Evolutionary conservation across 2,329 filamentous ascomycete species (phyloP), one percentile per base, ranked within the genome.

Genomic region (Scorias spongiosa): DNA sequence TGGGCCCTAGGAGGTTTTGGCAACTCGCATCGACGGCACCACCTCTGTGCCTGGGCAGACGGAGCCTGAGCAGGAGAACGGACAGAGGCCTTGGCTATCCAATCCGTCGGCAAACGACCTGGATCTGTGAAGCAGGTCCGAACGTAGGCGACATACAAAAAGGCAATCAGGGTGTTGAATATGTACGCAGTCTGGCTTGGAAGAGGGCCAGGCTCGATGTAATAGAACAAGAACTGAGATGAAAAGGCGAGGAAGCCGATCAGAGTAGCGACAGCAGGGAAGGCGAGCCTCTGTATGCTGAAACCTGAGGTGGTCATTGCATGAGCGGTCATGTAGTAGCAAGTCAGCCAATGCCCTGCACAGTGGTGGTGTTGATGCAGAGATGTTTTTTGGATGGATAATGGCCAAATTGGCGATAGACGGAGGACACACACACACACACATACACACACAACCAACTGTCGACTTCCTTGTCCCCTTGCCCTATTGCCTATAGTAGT

Each of bases 1-100:
- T 91, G 85, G 1, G 84, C 76, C 50, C 85, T 70, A 1, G 80
- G 77, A 1, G 85, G 84, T 57, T 91, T 91, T 10, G 76, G 76
- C 29, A 75, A 73, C 40, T 75, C 66, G 61, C 85, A 93, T 61
- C 84, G 86, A 51, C 74, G 75, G 65, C 85, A 93, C 81, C 82
- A 89, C 47, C 68, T 64, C 46, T 63, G 61, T 46, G 62, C 50
- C 44, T 53, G 49, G 10, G 45, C 44, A 12, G 43, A 28, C 17
- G 41, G 41, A 49, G 64, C 61, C 40, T 54, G 53, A 40, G 56
- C 18, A 10, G 39, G 26, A 40, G 41, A 42, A 10, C 42, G 48
- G 39, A 51, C 48, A 6, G 46, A 44, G 20, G 48, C 47, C 8
- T 43, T 44, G n/a, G 34, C 40, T 9, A 42, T 38, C 65, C 66